A percentile compares a stretch with the other conserved stretches of the same genome.
phyloP scores from a whole-genome alignment of 345 rosid genomes.

The Bruguiera sexangula region DNA sequence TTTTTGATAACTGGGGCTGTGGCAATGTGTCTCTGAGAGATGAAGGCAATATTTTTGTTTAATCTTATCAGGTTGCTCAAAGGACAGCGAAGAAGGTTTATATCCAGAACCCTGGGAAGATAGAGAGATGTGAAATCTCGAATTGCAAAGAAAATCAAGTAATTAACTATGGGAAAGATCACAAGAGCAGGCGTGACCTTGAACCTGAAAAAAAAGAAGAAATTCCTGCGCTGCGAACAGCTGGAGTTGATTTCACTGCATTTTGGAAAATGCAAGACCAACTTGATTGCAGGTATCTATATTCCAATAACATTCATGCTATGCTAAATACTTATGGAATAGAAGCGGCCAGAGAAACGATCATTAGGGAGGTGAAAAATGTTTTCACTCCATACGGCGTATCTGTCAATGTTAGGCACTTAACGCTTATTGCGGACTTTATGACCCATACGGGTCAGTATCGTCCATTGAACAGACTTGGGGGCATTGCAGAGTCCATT shows the following conservation, averaged over 20 bases:
- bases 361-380: constrained; percentile 75
- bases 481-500: constrained; percentile 74
- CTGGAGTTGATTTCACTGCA: constrained; percentile 68
- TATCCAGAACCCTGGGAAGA: constrained; percentile 75
- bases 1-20: not conserved
- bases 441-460: constrained; percentile 87
- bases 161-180: constrained; percentile 70
- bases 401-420: constrained; percentile 70
- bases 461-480: constrained; percentile 87
- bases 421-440: constrained; percentile 79
- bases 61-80: constrained; percentile 59
- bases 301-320: constrained; percentile 72
- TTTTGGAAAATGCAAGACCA: constrained; percentile 66
- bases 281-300: constrained; percentile 73
- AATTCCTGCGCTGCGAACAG: constrained; percentile 62
- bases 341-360: constrained; percentile 91
- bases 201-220: constrained; percentile 47
- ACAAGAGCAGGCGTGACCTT: constrained; percentile 56
- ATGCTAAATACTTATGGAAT: constrained; percentile 82
- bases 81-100: constrained; percentile 76
- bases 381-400: constrained; percentile 80
- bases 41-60: constrained; percentile 8
- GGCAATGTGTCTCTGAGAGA: not conserved
- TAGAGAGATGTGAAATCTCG: constrained; percentile 57
- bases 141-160: constrained; percentile 69